A percentile compares a stretch with the other conserved stretches of the same genome.
Conservation (phyloP, 2,329 filamentous ascomycete species). For the Colletotrichum sp. region DNA sequence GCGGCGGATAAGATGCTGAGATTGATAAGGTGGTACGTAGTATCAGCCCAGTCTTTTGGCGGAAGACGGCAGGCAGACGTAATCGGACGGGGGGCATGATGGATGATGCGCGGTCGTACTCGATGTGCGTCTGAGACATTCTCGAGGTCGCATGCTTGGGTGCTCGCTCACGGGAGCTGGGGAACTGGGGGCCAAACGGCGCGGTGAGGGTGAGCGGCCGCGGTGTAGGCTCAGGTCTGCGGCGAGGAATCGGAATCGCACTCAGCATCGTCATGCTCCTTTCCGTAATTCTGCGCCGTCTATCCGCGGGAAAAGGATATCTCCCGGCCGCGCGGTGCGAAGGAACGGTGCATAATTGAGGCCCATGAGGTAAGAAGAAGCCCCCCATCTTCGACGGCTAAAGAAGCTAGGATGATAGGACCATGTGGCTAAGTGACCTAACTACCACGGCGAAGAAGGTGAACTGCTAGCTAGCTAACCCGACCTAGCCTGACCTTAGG, state of each 20-base stretch:
- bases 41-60: no score
- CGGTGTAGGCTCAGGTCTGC: neutral
- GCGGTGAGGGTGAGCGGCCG: neutral
- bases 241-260: neutral
- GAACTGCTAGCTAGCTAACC: neutral
- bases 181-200: neutral
- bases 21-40: neutral
- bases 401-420: neutral
- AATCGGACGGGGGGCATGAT: neutral
- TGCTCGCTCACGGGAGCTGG: slow-evolving; percentile 11
- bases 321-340: neutral
- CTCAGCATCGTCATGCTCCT: neutral
- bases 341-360: neutral
- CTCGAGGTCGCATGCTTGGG: slow-evolving; percentile 5
- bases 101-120: neutral
- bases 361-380: neutral
- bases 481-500: neutral
- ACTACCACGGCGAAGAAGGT: neutral
- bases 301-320: neutral
- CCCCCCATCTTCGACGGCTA: neutral
- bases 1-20: neutral
- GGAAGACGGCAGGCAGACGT: neutral
- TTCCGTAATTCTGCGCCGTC: neutral
- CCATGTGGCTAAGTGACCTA: neutral
- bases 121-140: slow-evolving; percentile 16